phyloP scores from a whole-genome alignment of 768 basidiomycete genomes.

The Rhodosporidiobolus odoratus region DNA sequence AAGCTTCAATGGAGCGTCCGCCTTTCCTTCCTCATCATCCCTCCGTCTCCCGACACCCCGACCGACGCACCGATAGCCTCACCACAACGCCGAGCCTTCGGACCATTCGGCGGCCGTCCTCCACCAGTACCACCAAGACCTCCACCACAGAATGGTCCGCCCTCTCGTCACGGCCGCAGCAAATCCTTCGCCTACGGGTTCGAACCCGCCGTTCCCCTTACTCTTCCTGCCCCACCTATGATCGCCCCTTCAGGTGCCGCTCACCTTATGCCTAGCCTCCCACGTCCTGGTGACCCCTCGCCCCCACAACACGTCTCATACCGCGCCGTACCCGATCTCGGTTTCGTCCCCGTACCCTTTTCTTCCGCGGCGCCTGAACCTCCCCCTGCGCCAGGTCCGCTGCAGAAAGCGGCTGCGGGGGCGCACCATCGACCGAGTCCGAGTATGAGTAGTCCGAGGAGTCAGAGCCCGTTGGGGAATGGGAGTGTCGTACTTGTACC shows the following conservation, averaged over 20 bases:
- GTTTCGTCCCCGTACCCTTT: constrained; percentile 42
- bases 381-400: constrained; percentile 25
- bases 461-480: constrained; percentile 40
- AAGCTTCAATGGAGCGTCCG: constrained; percentile 88
- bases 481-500: constrained; percentile 40
- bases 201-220: constrained; percentile 35
- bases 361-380: constrained; percentile 28
- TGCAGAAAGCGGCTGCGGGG: constrained; percentile 31
- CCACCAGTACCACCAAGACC: constrained; percentile 39
- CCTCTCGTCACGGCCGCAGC: constrained; percentile 25
- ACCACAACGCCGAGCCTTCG: constrained; percentile 51
- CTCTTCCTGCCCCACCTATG: constrained; percentile 32
- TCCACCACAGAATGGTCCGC: not conserved
- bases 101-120: constrained; percentile 51
- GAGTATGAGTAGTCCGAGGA: constrained; percentile 3
- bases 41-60: constrained; percentile 47
- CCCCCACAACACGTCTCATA: constrained; percentile 38
- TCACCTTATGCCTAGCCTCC: constrained; percentile 41
- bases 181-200: constrained; percentile 41
- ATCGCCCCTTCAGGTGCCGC: constrained; percentile 38
- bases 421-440: constrained; percentile 15
- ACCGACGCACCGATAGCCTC: constrained; percentile 45
- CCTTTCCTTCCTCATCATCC: constrained; percentile 74
- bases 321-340: constrained; percentile 43
- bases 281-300: constrained; percentile 1